Evolutionary conservation across 768 basidiomycete species (phyloP).

Genomic region (Boletus insuetus): DNA sequence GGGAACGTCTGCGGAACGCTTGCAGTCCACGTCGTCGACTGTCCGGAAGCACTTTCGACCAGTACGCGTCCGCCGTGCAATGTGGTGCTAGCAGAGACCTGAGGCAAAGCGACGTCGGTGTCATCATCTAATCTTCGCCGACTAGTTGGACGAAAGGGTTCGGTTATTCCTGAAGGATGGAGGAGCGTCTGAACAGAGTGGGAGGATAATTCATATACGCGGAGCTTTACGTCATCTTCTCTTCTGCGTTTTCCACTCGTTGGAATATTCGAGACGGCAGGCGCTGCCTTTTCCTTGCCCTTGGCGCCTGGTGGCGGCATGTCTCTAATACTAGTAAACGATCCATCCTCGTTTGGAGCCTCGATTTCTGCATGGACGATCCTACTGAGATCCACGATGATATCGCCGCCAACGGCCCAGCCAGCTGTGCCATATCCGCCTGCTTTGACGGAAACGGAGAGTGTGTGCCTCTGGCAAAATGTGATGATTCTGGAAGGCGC

Average conservation of each 20-base stretch:
- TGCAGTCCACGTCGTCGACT: background rate
- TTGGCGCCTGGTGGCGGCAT: slow-evolving; percentile 52
- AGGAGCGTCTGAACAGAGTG: slow-evolving; percentile 49
- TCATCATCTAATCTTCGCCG: slow-evolving; percentile 17
- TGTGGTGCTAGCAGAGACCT: background rate
- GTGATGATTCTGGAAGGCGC: slow-evolving; percentile 49
- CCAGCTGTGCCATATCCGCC: slow-evolving; percentile 92
- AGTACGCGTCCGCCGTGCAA: background rate
- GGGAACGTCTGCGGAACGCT: background rate
- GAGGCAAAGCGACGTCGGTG: background rate
- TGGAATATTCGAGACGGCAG: slow-evolving; percentile 8
- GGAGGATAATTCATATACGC: slow-evolving; percentile 57
- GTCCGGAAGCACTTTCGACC: background rate
- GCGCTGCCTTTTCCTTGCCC: slow-evolving; percentile 43
- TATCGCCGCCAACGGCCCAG: slow-evolving; percentile 83
- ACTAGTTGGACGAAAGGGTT: slow-evolving; percentile 19
- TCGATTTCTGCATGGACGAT: slow-evolving; percentile 70
- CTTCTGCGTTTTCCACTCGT: slow-evolving; percentile 50
- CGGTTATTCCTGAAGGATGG: slow-evolving; percentile 20
- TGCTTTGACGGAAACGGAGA: slow-evolving; percentile 81
- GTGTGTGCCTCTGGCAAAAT: slow-evolving; percentile 68
- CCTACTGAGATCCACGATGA: slow-evolving; percentile 77
- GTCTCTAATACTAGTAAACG: slow-evolving; percentile 60
- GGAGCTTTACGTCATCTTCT: slow-evolving; percentile 51
- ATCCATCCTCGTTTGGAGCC: slow-evolving; percentile 47